A percentile compares a stretch with the other conserved stretches of the same genome.
phyloP scores from a whole-genome alignment of 1,284 basidiomycete genomes.

The Quambalaria eucalypti region DNA sequence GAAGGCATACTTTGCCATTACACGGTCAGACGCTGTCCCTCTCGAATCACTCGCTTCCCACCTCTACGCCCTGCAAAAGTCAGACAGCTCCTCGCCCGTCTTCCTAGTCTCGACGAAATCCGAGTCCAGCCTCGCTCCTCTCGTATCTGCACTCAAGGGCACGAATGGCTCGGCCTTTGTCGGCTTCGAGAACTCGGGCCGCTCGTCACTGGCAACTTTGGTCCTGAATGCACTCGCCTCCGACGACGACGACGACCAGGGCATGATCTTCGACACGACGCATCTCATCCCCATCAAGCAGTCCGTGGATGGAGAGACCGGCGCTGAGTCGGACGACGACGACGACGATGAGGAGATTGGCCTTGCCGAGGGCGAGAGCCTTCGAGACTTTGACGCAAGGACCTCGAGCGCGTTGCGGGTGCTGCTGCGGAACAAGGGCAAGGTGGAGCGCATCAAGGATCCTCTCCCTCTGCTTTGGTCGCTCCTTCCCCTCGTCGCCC shows the following conservation, averaged over 20 bases:
- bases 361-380: constrained; percentile 1
- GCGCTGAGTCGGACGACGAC: constrained; percentile 8
- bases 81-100: constrained; percentile 12
- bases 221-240: not conserved
- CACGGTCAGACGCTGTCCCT: constrained; percentile 31
- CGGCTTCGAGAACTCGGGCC: constrained; percentile 25
- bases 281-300: constrained; percentile 19
- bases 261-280: constrained; percentile 30
- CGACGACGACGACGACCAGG: not conserved
- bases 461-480: constrained; percentile 29
- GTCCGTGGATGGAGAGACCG: not conserved
- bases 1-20: constrained; percentile 13
- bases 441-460: constrained; percentile 39
- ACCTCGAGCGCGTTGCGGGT: constrained; percentile 9
- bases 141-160: constrained; percentile 12
- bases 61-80: constrained; percentile 16
- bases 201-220: constrained; percentile 10
- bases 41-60: constrained; percentile 30
- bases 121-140: constrained; percentile 16
- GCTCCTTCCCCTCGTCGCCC: constrained; percentile 28
- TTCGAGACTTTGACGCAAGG: not conserved
- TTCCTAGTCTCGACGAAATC: constrained; percentile 21
- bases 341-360: constrained; percentile 7
- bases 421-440: constrained; percentile 39
- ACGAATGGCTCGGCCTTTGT: constrained; percentile 21